Evolutionary conservation across 768 basidiomycete genomes (phyloP).

Genomic region (Mycena rebaudengoi): DNA sequence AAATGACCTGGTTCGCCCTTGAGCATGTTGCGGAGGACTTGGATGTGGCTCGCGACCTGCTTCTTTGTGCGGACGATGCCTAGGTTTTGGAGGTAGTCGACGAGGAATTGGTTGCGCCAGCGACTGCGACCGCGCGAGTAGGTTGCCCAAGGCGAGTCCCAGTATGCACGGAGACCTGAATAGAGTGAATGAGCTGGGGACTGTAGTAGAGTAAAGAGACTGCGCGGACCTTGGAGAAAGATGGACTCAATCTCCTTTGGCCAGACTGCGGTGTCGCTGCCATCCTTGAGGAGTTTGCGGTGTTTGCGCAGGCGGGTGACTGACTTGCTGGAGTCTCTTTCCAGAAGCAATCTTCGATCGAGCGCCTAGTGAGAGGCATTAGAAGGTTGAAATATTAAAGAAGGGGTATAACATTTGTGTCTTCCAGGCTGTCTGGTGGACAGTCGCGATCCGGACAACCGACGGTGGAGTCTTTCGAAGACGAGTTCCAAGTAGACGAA

Average conservation of each 20-base stretch:
- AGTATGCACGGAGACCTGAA: conserved; percentile 77
- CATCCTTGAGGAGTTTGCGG: conserved; percentile 84
- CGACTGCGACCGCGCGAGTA: conserved; percentile 77
- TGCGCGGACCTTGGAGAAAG: conserved; percentile 74
- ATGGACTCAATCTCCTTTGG: conserved; percentile 79
- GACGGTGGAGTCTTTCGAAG: too few species aligned
- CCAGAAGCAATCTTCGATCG: too few species aligned
- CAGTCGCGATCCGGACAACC: too few species aligned
- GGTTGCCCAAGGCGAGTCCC: conserved; percentile 83
- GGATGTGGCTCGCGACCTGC: conserved; percentile 90
- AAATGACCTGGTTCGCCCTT: conserved; percentile 79
- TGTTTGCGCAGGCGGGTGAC: conserved; percentile 85
- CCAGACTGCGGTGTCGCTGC: conserved; percentile 82
- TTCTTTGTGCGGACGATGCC: conserved; percentile 83
- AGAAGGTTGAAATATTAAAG: too few species aligned
- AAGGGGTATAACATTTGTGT: too few species aligned
- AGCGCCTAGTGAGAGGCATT: too few species aligned
- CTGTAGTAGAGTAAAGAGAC: conserved; percentile 3
- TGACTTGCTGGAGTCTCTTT: too few species aligned
- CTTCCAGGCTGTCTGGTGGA: too few species aligned
- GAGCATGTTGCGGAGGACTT: conserved; percentile 89
- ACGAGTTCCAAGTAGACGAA: too few species aligned
- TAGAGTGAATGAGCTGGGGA: too few species aligned
- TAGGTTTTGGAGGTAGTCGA: conserved; percentile 76
- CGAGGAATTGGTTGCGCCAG: conserved; percentile 87